phyloP scores from a whole-genome alignment of 805 yeast species.

The Metschnikowia aberdeeniae region DNA sequence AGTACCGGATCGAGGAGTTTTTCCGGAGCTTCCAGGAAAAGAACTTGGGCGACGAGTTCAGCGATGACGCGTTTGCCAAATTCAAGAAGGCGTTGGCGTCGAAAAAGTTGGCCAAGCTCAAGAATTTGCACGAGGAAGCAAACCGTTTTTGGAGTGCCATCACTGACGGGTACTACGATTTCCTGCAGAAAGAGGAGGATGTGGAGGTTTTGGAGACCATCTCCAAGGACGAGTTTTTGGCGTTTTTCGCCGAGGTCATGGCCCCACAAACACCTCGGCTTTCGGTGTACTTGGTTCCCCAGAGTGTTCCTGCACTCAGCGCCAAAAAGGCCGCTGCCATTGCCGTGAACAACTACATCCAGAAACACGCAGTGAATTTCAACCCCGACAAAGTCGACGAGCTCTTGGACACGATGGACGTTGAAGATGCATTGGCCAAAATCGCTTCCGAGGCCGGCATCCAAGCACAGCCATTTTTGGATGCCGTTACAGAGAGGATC shows the following conservation, averaged over 20 bases:
- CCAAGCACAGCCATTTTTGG: conserved; percentile 9
- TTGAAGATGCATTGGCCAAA: conserved; percentile 18
- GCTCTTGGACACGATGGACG: conserved; percentile 6
- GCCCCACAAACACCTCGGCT: conserved; percentile 18
- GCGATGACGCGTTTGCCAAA: conserved; percentile 60
- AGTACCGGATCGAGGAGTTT: conserved; percentile 70
- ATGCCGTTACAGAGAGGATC: conserved; percentile 17
- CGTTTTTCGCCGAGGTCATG: conserved; percentile 49
- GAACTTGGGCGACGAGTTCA: conserved; percentile 43
- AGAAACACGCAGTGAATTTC: conserved; percentile 20
- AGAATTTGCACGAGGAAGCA: conserved; percentile 77
- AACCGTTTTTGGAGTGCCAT: conserved; percentile 62
- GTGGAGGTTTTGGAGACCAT: conserved; percentile 53
- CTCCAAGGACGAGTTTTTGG: conserved; percentile 53
- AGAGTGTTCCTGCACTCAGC: conserved; percentile 22
- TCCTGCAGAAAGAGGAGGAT: conserved; percentile 51
- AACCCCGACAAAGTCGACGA: conserved; percentile 24
- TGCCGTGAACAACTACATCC: conserved; percentile 26
- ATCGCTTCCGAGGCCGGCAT: conserved; percentile 6
- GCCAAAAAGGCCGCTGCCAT: conserved; percentile 21
- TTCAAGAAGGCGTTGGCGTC: conserved; percentile 67
- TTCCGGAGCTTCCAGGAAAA: conserved; percentile 42
- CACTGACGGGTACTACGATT: conserved; percentile 75
- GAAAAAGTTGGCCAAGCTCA: conserved; percentile 64
- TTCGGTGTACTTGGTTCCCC: conserved; percentile 51